Percentiles rank a stretch among this genome's conserved stretches.
Evolutionary conservation across 768 basidiomycete genomes (phyloP).

Genomic region (Mycena indigotica): DNA sequence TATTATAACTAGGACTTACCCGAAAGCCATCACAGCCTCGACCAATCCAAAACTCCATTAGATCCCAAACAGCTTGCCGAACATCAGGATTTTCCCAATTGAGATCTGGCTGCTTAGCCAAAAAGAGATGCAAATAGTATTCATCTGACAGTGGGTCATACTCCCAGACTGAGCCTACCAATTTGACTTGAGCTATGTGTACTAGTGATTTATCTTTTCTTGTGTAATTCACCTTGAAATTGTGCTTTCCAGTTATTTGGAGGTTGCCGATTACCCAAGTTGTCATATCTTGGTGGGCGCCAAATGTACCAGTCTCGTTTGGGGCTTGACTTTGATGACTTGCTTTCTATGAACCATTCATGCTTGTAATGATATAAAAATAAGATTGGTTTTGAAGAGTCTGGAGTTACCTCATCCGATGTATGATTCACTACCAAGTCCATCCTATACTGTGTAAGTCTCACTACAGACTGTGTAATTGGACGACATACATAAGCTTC

Average conservation of each 20-base stretch:
- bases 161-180: conserved; percentile 67
- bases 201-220: no score
- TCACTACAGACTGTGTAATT: background rate
- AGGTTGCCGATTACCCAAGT: conserved; percentile 54
- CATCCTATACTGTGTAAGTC: conserved; percentile 47
- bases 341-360: conserved; percentile 68
- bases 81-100: conserved; percentile 76
- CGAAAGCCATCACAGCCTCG: conserved; percentile 77
- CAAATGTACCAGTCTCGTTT: conserved; percentile 82
- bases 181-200: no score
- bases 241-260: conserved; percentile 76
- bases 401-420: conserved; percentile 56
- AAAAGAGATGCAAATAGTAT: conserved; percentile 74
- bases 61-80: conserved; percentile 57
- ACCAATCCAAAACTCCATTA: conserved; percentile 76
- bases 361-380: conserved; percentile 44
- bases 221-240: conserved; percentile 58
- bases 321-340: conserved; percentile 49
- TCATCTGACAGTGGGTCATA: conserved; percentile 65
- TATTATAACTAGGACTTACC: conserved; percentile 36
- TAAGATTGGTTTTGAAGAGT: background rate
- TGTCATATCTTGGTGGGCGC: conserved; percentile 59
- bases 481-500: conserved; percentile 60
- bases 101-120: conserved; percentile 69
- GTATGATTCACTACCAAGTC: conserved; percentile 79